Evolutionary conservation across 768 basidiomycete species (phyloP).

Genomic region (Boletus insuetus): DNA sequence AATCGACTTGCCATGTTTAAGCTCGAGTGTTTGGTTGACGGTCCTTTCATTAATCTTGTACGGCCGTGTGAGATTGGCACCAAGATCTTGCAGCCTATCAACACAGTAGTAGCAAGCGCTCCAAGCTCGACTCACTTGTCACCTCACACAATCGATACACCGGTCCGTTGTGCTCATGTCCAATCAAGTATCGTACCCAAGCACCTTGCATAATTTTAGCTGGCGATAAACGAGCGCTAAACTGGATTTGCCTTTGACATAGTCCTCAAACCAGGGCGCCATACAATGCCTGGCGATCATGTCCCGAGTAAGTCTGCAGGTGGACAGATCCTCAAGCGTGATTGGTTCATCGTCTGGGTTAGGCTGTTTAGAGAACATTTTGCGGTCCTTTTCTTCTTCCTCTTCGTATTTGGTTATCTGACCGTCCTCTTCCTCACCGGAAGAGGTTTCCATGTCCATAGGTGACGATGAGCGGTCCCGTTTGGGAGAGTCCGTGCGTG

Average conservation of each 20-base stretch:
- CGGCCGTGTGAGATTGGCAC: constrained; percentile 52
- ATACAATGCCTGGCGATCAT: constrained; percentile 67
- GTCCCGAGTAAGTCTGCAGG: constrained; percentile 64
- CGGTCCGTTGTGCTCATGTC: constrained; percentile 50
- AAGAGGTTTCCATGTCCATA: constrained; percentile 85
- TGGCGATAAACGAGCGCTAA: neutral
- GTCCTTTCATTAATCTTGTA: constrained; percentile 69
- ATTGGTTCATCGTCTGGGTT: constrained; percentile 47
- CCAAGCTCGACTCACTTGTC: constrained; percentile 49
- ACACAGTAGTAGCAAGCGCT: neutral
- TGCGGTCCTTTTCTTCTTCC: constrained; percentile 64
- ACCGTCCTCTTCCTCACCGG: constrained; percentile 73
- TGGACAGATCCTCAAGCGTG: constrained; percentile 55
- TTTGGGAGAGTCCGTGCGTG: constrained; percentile 53
- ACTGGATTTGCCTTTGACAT: constrained; percentile 58
- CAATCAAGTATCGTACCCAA: constrained; percentile 86
- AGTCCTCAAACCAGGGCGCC: constrained; percentile 85
- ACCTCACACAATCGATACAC: constrained; percentile 87
- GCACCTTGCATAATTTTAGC: constrained; percentile 47
- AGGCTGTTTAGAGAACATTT: constrained; percentile 43
- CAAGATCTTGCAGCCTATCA: constrained; percentile 43
- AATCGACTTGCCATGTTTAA: constrained; percentile 72
- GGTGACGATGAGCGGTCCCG: constrained; percentile 76
- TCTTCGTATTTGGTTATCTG: constrained; percentile 73
- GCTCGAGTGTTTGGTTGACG: constrained; percentile 65